Base-by-base conservation (phyloP, 1,139 yeast species). In the Scheffersomyces stambukii region DNA sequence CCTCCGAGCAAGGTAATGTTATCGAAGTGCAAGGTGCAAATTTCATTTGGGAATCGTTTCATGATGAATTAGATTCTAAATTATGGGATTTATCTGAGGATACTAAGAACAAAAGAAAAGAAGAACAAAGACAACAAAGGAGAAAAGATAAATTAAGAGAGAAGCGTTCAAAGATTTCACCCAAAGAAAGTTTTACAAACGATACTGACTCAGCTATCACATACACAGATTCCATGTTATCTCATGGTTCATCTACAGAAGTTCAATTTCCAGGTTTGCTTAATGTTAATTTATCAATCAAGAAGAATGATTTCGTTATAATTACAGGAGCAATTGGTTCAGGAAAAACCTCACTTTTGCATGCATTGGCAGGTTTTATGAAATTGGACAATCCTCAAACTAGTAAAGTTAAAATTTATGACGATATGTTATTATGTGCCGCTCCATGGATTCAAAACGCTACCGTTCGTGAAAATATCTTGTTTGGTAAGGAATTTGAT, bases 391-490 rank as follows among this genome's bases (percentile, higher is more conserved):
- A 50, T 31, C 54, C 52, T 2, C 33, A 36, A 5, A 26, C 34
- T 2, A 70, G 67, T 16, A 30, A 40, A 5, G 37, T 63, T 27
- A 42, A 36, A 6, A 45, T 60, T 10, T 45, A 52, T 30, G 57
- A 55, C 15, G 56, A 52, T 17, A 41, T 54, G 21, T 43, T 62
- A 22, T 47, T 60, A 23, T 60, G 70, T 34, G 48, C 60, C 8
- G 42, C 51, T 8, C 68, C 70, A 12, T 65, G 72, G 72, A 63
- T 65, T 31, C 71, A 65, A 47, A 65, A 64, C 38, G 53, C 70
- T n/a, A 60, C 70, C 15, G 60, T 65, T 13, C 50, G 64, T 28
- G 63, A 62, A 22, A 65, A 65, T 42, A 64, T 65, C 22, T 35
- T 53, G 20, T 65, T 65, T 41, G 70, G 71, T 8, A 44, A 49